Evolutionary conservation across 1,284 basidiomycete genomes (phyloP).

Genomic region (Ceratorhiza oryzae-sativae): DNA sequence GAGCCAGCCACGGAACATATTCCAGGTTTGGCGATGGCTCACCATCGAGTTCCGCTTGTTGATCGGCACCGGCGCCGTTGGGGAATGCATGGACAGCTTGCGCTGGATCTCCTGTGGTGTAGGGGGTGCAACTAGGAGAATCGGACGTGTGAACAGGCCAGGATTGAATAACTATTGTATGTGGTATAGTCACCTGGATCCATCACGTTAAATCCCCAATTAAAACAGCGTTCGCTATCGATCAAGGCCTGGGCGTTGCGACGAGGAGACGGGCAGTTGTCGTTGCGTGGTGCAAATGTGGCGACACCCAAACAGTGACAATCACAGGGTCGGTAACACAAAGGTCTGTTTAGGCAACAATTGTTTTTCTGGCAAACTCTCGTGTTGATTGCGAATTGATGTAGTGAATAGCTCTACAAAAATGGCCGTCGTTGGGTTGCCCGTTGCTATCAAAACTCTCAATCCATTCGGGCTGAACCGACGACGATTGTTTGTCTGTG

Average conservation of each 20-base stretch:
- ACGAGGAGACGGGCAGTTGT: not conserved
- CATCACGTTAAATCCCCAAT: constrained; percentile 10
- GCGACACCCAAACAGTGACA: not conserved
- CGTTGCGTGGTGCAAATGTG: constrained; percentile 12
- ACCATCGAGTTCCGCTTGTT: constrained; percentile 37
- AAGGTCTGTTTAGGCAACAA: not conserved
- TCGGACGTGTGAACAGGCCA: not conserved
- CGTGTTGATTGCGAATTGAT: not conserved
- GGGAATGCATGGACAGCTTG: constrained; percentile 77
- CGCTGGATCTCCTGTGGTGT: constrained; percentile 85
- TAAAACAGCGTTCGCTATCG: not conserved
- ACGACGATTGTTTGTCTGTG: constrained; percentile 4
- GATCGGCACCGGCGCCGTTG: constrained; percentile 41
- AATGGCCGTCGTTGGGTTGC: too few species aligned
- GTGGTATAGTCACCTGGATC: not conserved
- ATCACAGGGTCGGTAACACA: constrained; percentile 18
- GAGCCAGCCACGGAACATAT: not conserved
- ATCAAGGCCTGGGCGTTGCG: not conserved
- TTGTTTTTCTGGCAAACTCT: not conserved
- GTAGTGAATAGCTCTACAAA: too few species aligned
- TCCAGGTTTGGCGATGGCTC: not conserved
- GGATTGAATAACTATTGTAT: not conserved
- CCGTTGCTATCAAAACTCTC: too few species aligned
- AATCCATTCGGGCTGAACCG: too few species aligned
- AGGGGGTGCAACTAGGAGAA: constrained; percentile 67